Evolutionary conservation across 495 filamentous ascomycete species (phyloP), one percentile per base, ranked within the genome.

Genomic region (Annulohypoxylon nitens): DNA sequence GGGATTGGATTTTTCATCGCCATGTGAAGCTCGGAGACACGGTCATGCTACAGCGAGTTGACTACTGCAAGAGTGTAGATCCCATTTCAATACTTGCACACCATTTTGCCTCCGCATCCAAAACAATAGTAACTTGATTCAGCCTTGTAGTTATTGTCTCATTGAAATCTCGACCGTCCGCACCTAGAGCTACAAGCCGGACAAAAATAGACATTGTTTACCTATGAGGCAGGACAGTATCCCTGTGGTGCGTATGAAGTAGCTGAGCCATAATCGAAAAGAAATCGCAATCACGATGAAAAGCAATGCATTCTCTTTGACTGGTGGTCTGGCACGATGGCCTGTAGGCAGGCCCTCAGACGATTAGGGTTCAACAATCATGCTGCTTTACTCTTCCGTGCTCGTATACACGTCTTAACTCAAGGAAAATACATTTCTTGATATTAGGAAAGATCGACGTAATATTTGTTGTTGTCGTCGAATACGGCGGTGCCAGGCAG

Each of bases 141-240:
- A 70, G 67, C 67, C 67, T 68, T 68, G 67, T 45, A 34, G 34
- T 41, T 70, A 36, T 63, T 67, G 63, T 68, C 68, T 64, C 51
- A 64, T 36, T 54, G 30, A 65, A 45, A 67, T 57, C n/a, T 47
- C 30, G 12, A 33, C 62, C 4, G 16, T 36, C 26, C 51, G 25
- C 12, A 39, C 36, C 41, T 41, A 6, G 45, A 37, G 30, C 39
- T 37, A 10, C 7, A 54, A 59, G 41, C 26, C 55, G 43, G 18
- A 26, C 26, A 20, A 37, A n/a, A 59, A 33, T 1, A 9, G 25
- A 18, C 18, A 39, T 3, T 30, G 45, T 10, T 16, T 25, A 14
- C 12, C 0, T 8, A 36, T 4, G 33, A n/a, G 37, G 2, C 4
- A 23, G n/a, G 26, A 1, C 6, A 39, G 4, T 14, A 14, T 47